Evolutionary conservation across 345 rosid species (phyloP), one percentile per base, ranked within the genome.

Genomic region (Tarenaya hassleriana): DNA sequence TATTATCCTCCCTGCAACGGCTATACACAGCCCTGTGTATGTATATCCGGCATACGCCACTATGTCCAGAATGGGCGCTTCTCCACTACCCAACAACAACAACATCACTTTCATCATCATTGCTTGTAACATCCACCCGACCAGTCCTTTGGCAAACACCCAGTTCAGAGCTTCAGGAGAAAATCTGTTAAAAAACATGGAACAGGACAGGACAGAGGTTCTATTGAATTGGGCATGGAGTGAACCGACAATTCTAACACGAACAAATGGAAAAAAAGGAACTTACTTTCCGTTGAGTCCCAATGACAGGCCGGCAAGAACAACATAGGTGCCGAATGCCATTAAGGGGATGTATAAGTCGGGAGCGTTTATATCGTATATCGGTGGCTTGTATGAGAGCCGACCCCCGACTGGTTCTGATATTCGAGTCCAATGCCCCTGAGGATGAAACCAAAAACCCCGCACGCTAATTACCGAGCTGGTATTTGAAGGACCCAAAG

Each of bases 341-440:
- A 84, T 84, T 62, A 84, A 76, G 3, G 94, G 94, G 48, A 84
- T 77, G 66, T 84, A 81, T 60, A 83, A 72, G 47, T 80, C 91
- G 7, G 91, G 91, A 12, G 91, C 87, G 72, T 80, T 80, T 53
- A 84, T 84, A 53, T 84, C 88, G 69, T 70, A 75, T 10, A 81
- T 41, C 14, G 86, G 94, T 18, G 88, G 94, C 47, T 84, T 84
- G 57, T 84, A 84, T 16, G 94, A 84, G 43, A 84, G 86, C 65
- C 88, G 73, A 53, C 85, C 94, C 12, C 94, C 88, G 0, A 81
- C 94, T 27, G 94, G 94, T 63, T 84, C 85, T 8, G 83, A 68
- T 53, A 84, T 78, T 34, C 94, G 71, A 16, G 80, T 78, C 94
- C 94, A 84, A 60, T 81, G 94, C 20, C 94, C 94, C 88, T 81